Base-by-base conservation (phyloP, 768 basidiomycete genomes). In the Polyporus arcularius region DNA sequence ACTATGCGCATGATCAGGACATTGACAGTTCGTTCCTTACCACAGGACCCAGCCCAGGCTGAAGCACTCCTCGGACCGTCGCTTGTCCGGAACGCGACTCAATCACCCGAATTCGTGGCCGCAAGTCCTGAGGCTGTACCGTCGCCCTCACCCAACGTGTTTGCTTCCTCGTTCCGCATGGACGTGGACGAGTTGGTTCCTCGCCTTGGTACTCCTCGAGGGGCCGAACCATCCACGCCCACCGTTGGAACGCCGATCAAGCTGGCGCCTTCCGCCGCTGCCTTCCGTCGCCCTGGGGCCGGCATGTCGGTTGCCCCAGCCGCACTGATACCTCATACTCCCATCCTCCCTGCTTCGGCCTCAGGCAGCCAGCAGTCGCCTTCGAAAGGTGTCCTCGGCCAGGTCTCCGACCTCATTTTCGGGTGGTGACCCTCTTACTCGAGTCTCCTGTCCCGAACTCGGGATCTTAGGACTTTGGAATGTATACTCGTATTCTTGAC, bases 371-470 rank as follows among this genome's bases (percentile, higher is more conserved):
- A 66, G 65, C 71, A 75, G 45, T 73, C 73, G 4, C 78, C 81
- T 9, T 81, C 68, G 62, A 91, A 85, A 70, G 80, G 86, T 7
- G 68, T 91, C 64, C 62, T 92, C 12, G 88, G 88, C 14, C 89
- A 90, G 72, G 84, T 92, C 54, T 86, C 87, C 12, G 90, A 93
- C 76, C 70, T 91, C 63, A 86, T 93, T 50, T 92, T 91, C 70
- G 90, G 90, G 15, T 92, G 90, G 90, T 92, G 84, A 76, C 21
- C 21, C 21, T 26, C 21, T 26, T 26, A 26, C 21, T 26, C 21
- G 21, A 26, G 21, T 26, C 21, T 26, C 21, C 21, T 26, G 21
- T 26, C 21, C 21, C 21, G 21, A 26, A 26, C 21, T 26, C 21
- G 21, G 21, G 21, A 26, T 26, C 21, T 26, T 26, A 26, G 21